phyloP scores from a whole-genome alignment of 2,329 filamentous ascomycete genomes.

The Diaporthe sp. region DNA sequence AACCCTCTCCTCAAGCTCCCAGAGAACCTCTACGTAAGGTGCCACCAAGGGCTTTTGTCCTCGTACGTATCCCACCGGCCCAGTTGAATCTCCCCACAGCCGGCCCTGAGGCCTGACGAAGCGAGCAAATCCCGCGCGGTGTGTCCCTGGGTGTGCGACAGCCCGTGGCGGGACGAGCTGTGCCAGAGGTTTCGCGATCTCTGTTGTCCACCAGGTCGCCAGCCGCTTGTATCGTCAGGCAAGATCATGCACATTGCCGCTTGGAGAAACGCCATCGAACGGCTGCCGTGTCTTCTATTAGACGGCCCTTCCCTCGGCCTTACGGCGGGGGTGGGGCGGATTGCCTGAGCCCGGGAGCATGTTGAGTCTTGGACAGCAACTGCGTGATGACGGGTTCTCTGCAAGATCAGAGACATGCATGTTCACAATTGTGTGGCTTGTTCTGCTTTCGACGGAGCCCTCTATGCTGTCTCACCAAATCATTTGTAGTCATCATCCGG shows the following conservation, averaged over 20 bases:
- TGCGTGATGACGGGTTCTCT: background rate
- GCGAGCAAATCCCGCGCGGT: slow-evolving; percentile 21
- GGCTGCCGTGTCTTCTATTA: background rate
- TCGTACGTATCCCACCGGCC: slow-evolving; percentile 3
- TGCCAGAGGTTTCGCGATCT: slow-evolving; percentile 31
- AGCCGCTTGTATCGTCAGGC: slow-evolving; percentile 29
- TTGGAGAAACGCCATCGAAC: slow-evolving; percentile 18
- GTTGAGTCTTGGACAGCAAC: background rate
- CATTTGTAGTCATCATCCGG: background rate
- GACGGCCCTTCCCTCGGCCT: background rate
- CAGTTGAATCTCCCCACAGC: background rate
- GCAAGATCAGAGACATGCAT: background rate
- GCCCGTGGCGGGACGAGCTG: background rate
- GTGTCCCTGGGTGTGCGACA: slow-evolving; percentile 34
- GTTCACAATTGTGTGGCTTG: too few species aligned
- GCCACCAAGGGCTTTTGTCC: background rate
- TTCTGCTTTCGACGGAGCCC: background rate
- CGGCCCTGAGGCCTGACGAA: slow-evolving; percentile 9
- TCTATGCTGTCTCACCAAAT: background rate
- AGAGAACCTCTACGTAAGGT: background rate
- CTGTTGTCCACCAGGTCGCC: background rate
- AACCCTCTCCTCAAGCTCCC: background rate
- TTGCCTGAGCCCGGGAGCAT: background rate
- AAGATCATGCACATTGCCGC: slow-evolving; percentile 33
- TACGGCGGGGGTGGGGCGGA: background rate